These are phyloP conservation scores for Tillandsia leiboldiana DNA, from an alignment of 176 grass and related monocot species.

Conservation along the genomic window DNA sequence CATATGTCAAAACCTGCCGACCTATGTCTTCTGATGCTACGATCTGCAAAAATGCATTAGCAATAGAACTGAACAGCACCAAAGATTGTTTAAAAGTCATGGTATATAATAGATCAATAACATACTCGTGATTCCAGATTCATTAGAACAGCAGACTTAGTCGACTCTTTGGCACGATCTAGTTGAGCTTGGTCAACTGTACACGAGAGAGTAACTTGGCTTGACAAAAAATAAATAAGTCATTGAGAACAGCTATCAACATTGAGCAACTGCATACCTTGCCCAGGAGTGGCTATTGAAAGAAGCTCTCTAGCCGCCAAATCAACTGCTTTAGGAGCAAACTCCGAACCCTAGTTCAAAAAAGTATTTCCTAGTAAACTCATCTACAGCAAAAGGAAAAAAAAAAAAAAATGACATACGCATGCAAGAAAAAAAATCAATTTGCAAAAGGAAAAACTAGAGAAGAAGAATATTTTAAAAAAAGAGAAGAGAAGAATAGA, in stretches of 20 bases:
- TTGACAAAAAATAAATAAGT: conserved; percentile 15
- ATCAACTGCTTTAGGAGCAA: conserved; percentile 79
- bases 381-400: no score
- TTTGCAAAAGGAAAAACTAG: no score
- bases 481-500: not conserved
- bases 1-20: conserved; percentile 70
- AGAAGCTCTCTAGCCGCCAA: conserved; percentile 75
- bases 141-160: conserved; percentile 64
- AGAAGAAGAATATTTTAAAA: no score
- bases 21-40: conserved; percentile 70
- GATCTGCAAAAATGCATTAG: conserved; percentile 26
- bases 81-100: no score
- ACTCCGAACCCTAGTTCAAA: conserved; percentile 56
- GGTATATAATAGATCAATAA: conserved; percentile 10
- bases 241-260: conserved; percentile 17
- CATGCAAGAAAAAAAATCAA: no score
- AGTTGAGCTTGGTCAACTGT: conserved; percentile 74
- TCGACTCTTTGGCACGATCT: conserved; percentile 72
- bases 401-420: not conserved
- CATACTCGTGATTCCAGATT: conserved; percentile 72
- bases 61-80: not conserved
- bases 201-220: conserved; percentile 13
- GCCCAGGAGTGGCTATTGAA: conserved; percentile 70
- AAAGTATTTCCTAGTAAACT: not conserved
- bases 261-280: conserved; percentile 42